Conservation (phyloP, 2,329 filamentous ascomycete species). For the Dichotomopilus funicola region DNA sequence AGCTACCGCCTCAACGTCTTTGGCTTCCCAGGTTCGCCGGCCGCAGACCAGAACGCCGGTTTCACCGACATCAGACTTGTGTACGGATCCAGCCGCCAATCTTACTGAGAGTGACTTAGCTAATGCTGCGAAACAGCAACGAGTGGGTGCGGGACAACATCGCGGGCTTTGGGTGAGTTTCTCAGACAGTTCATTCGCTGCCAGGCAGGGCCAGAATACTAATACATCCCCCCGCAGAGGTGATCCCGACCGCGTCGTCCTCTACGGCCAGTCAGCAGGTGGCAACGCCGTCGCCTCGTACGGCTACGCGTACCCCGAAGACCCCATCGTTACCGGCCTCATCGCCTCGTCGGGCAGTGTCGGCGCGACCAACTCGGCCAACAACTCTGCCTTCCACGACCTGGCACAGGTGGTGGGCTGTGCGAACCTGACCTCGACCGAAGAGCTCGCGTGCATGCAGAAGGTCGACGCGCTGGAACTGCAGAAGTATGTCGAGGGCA, state of each 20-base stretch:
- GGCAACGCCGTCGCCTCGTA: not conserved
- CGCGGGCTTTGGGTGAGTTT: conserved; percentile 3
- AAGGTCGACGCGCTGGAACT: not conserved
- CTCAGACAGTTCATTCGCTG: not conserved
- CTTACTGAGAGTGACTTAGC: not conserved
- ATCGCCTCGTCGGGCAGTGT: conserved; percentile 1
- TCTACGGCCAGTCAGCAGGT: conserved; percentile 4
- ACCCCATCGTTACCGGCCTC: not conserved
- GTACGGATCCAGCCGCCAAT: not conserved
- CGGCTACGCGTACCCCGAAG: not conserved
- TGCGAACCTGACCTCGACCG: not conserved
- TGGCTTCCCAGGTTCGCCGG: not conserved
- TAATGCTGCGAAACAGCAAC: not conserved
- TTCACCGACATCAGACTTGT: not conserved
- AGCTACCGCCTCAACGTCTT: conserved; percentile 4
- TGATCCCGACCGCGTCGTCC: not conserved
- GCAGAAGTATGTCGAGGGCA: not conserved
- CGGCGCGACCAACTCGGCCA: not conserved
- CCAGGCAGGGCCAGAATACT: not conserved
- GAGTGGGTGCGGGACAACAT: conserved; percentile 5
- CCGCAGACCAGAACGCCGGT: not conserved
- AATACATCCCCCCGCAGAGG: not conserved
- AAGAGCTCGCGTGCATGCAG: conserved; percentile 3
- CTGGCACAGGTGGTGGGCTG: not conserved
- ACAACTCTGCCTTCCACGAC: not conserved